Conservation (phyloP, 306 rosid species). For the Adenanthera pavonina region DNA sequence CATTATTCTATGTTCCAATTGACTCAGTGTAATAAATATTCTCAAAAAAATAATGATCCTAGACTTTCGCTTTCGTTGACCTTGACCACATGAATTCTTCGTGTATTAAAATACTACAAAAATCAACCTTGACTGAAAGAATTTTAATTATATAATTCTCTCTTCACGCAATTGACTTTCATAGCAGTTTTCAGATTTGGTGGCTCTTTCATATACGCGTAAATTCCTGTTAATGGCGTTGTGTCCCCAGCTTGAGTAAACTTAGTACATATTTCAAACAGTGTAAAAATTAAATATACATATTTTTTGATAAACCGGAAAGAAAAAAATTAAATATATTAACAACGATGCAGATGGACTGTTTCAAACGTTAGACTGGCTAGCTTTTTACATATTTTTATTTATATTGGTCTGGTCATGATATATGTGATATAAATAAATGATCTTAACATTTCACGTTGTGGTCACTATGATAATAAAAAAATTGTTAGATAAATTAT, state of each 20-base stretch:
- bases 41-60: not conserved
- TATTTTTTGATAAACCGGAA: not conserved
- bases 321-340: no score
- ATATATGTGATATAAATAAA: no score
- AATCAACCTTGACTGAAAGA: not conserved
- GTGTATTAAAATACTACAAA: not conserved
- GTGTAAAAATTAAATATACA: not conserved
- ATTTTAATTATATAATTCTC: not conserved
- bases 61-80: not conserved
- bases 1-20: not conserved
- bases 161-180: not conserved
- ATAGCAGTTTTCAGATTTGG: not conserved
- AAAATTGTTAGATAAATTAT: no score
- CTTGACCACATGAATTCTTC: not conserved
- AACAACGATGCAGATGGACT: no score
- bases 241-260: not conserved
- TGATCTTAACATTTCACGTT: no score
- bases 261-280: not conserved
- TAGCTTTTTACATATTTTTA: no score
- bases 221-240: not conserved
- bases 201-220: not conserved
- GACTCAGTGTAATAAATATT: not conserved
- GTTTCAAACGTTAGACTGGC: no score
- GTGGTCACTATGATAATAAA: no score
- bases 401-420: no score